Base-by-base conservation (phyloP, 805 yeast species). In the Saccharomyces eubayanus region DNA sequence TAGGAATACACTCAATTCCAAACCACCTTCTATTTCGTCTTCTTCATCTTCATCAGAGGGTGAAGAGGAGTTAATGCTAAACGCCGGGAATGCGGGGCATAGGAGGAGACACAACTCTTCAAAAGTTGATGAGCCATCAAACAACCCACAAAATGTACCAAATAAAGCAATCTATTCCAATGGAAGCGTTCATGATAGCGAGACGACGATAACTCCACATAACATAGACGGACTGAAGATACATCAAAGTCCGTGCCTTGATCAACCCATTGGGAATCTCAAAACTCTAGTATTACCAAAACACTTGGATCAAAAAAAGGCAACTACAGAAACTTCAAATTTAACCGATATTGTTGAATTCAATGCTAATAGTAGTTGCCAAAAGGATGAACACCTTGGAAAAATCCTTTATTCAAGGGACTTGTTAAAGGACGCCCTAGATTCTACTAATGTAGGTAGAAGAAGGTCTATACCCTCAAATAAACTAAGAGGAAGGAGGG, bases 51-150 rank as follows among this genome's bases (percentile, higher is more conserved):
- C 41, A 24, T 50, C 52, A 5, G 20, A 21, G 46, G 40, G 3
- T 20, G 61, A 57, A 21, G 59, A 57, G 31, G 67, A 62, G 31
- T 47, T 65, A 21, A 54, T 63, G 5, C 46, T 65, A 46, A 61
- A 58, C 48, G 50, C 62, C 27, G 64, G 64, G 3, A 53, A 51
- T 10, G 50, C 55, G 12, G 62, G 62, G 8, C 61, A 55, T 28
- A 49, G 40, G 36, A 60, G 65, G 28, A 57, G 65, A 16, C 58
- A 57, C 24, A 36, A 36, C 20, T 36, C 43, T 36, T 16, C 43
- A 36, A 36, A 9, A 16, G 24, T 11, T 36, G 12, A 11, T n/a
- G 43, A 36, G 20, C 24, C 16, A 36, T 16, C 43, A 11, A 8
- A 16, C 9, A 36, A 12, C 10, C 10, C 43, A 16, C 24, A 16